phyloP scores from a whole-genome alignment of 345 rosid genomes.

The Arabidopsis thaliana region DNA sequence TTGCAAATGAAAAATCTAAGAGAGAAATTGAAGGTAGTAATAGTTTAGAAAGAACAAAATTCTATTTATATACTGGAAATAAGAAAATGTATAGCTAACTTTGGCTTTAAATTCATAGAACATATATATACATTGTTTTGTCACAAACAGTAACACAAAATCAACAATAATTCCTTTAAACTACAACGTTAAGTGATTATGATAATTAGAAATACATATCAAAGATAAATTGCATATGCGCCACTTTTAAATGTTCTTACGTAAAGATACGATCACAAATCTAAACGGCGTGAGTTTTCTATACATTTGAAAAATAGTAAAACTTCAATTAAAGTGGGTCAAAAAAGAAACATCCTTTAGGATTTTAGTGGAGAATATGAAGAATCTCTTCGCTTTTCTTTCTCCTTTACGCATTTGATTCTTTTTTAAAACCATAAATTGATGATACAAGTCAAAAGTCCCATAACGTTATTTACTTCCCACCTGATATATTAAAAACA shows the following conservation, averaged over 20 bases:
- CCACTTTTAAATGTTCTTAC: neutral
- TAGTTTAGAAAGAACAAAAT: neutral
- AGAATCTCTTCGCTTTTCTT: slow-evolving; percentile 38
- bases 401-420: slow-evolving; percentile 30
- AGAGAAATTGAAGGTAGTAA: neutral
- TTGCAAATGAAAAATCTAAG: neutral
- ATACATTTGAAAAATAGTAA: slow-evolving; percentile 16
- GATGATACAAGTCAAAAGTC: neutral
- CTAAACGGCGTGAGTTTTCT: slow-evolving; percentile 33
- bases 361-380: slow-evolving; percentile 42
- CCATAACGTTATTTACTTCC: slow-evolving; percentile 32
- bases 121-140: neutral
- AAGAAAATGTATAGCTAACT: neutral
- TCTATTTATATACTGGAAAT: neutral
- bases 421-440: neutral
- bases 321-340: slow-evolving; percentile 33
- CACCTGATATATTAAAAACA: slow-evolving; percentile 20
- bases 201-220: neutral
- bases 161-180: neutral
- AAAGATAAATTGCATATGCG: slow-evolving; percentile 1
- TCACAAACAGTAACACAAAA: neutral
- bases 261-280: slow-evolving; percentile 14
- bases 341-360: slow-evolving; percentile 33
- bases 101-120: neutral
- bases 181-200: neutral